These are phyloP conservation scores for Candida schatavii DNA, from an alignment of 805 yeast species.

Conservation along the genomic window DNA sequence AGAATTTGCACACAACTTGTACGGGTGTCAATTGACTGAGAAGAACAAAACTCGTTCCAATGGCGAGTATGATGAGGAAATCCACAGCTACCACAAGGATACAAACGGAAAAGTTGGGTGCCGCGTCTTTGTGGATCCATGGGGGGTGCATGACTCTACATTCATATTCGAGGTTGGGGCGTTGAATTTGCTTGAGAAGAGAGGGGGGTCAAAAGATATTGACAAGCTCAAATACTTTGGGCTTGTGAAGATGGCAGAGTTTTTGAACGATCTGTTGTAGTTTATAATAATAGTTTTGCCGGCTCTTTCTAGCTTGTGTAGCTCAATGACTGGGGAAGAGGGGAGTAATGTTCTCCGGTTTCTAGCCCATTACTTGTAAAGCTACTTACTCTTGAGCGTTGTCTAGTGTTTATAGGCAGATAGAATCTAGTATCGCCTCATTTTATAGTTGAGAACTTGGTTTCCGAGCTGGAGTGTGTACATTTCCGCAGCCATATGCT, in stretches of 20 bases:
- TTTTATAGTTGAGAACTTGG: too few relatives aligned
- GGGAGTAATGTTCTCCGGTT: too few relatives aligned
- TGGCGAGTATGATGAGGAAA: neutral
- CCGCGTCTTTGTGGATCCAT: constrained; percentile 21
- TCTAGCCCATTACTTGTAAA: too few relatives aligned
- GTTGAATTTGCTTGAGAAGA: constrained; percentile 5
- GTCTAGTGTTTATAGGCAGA: too few relatives aligned
- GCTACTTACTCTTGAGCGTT: too few relatives aligned
- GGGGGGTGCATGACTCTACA: constrained; percentile 34
- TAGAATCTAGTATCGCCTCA: too few relatives aligned
- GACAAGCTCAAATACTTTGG: constrained; percentile 7
- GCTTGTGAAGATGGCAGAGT: constrained; percentile 1
- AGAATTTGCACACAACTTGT: neutral
- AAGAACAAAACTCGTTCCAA: neutral
- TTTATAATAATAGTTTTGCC: too few relatives aligned
- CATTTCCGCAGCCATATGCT: too few relatives aligned
- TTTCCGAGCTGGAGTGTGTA: too few relatives aligned
- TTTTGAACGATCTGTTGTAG: constrained; percentile 2
- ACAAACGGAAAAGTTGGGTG: neutral
- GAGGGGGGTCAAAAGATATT: constrained; percentile 6
- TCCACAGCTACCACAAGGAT: neutral
- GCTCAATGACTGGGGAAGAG: too few relatives aligned
- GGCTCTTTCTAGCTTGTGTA: too few relatives aligned
- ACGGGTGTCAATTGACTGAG: neutral
- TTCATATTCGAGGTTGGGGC: constrained; percentile 25